Base-by-base conservation (phyloP, 305 asterid species). In the Salvia sclarea region DNA sequence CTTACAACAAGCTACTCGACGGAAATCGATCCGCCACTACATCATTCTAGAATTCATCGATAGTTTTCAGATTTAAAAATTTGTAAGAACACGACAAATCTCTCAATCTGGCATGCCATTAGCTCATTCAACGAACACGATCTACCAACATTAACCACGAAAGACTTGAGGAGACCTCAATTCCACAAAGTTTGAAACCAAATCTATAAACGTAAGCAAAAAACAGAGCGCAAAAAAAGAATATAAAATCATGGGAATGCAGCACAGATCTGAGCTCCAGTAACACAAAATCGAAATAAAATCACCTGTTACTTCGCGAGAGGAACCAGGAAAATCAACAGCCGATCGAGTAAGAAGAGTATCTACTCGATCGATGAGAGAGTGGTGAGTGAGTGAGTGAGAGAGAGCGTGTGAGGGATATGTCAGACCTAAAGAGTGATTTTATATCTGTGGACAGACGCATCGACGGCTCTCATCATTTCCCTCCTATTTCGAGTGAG, bases 401-500 rank as follows among this genome's bases (percentile, higher is more conserved):
- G n/a, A 7, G 61, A 40, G 63, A 35, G 48, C 8, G 66, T 35
- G 50, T 38, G 66, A 60, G 48, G 43, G 37, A 24, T 16, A 24
- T 68, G n/a, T 21, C 43, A 38, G 62, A 61, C 77, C 73, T 33
- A 67, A 3, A n/a, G 75, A 21, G 70, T 54, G 66, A 14, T 10
- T 80, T 73, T 80, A 80, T 78, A 83, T 57, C 13, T 18, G 48
- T 14, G 52, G 52, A 44, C 67, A 33, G 49, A 43, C 14, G 28
- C 50, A 78, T 76, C 76, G 41, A 74, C 78, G 87, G 84, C 64
- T 72, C 58, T 22, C 50, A 60, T 57, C 72, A 16, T 37, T 75
- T 77, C 87, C 76, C 81, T 79, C 81, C 78, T 69, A 61, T 49
- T 82, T 43, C 33, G 30, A 56, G 43, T 74, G 7, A 0, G 35